Percentiles rank a stretch among this genome's conserved stretches.
Evolutionary conservation across 441 rosid species (phyloP).

Genomic region (Lepidium campestre): DNA sequence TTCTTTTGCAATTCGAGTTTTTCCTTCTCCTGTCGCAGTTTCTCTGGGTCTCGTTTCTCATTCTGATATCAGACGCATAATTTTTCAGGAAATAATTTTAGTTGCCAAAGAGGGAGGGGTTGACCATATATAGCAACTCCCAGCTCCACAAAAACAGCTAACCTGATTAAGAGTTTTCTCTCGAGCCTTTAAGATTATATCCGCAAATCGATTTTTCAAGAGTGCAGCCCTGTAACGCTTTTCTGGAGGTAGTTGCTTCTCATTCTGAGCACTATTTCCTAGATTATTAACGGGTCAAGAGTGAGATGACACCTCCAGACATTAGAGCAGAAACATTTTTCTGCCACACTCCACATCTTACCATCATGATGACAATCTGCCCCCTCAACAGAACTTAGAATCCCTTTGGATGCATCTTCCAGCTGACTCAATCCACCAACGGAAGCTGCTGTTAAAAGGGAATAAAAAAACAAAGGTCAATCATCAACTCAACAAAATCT

Average conservation of each 20-base stretch:
- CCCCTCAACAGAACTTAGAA: constrained; percentile 31
- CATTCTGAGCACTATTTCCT: constrained; percentile 78
- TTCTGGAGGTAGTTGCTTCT: constrained; percentile 79
- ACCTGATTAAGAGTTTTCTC: constrained; percentile 82
- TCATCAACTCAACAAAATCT: background rate
- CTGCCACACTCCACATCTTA: constrained; percentile 49
- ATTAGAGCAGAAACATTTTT: constrained; percentile 39
- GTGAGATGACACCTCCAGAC: constrained; percentile 49
- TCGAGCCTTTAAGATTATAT: constrained; percentile 71
- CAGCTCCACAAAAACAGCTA: background rate
- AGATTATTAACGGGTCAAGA: constrained; percentile 41
- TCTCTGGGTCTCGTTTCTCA: constrained; percentile 67
- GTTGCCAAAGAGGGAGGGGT: background rate
- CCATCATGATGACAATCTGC: constrained; percentile 60
- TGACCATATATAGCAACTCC: background rate
- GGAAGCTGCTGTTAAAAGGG: constrained; percentile 33
- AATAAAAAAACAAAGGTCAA: background rate
- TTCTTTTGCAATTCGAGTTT: constrained; percentile 64
- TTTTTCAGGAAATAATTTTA: background rate
- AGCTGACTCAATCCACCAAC: constrained; percentile 30
- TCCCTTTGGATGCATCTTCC: constrained; percentile 38
- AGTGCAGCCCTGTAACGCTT: constrained; percentile 88
- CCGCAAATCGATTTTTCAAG: constrained; percentile 74
- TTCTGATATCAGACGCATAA: constrained; percentile 33
- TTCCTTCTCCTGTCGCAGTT: constrained; percentile 58